These are phyloP conservation scores for Aspergillus thermomutatus DNA, from an alignment of 2,329 filamentous ascomycete genomes.

Conservation along the genomic window DNA sequence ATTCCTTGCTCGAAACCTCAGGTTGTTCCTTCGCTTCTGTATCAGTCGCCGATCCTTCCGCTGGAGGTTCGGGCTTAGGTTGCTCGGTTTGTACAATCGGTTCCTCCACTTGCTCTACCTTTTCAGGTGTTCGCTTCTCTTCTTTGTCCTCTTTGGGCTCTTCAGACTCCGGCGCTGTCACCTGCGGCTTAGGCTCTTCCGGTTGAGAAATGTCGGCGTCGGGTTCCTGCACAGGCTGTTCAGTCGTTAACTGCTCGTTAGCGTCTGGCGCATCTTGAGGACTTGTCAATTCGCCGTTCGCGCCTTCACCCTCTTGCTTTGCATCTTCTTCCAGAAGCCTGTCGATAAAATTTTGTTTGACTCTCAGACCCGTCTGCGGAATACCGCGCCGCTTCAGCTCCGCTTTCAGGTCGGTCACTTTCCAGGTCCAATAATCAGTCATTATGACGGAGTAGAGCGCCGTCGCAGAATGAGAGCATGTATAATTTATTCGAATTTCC, in stretches of 20 bases:
- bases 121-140: conserved; percentile 5
- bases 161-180: conserved; percentile 8
- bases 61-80: neutral
- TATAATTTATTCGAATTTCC: neutral
- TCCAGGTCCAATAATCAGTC: conserved; percentile 58
- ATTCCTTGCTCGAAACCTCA: neutral
- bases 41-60: neutral
- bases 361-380: conserved; percentile 65
- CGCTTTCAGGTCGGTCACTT: conserved; percentile 71
- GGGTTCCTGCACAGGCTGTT: conserved; percentile 8
- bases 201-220: conserved; percentile 1
- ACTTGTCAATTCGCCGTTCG: conserved; percentile 17
- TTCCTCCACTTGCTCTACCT: neutral
- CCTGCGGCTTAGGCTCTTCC: neutral
- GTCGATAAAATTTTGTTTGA: conserved; percentile 62
- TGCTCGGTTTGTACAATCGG: neutral
- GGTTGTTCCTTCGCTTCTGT: neutral
- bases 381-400: conserved; percentile 73
- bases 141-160: conserved; percentile 14
- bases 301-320: conserved; percentile 29
- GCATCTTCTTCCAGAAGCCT: conserved; percentile 52
- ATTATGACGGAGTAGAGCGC: conserved; percentile 31
- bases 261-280: conserved; percentile 14
- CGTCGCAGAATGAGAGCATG: conserved; percentile 1
- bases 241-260: conserved; percentile 8